Percentiles rank a stretch among this genome's conserved stretches.
These are phyloP conservation scores for Amphichorda felina DNA, from an alignment of 2,329 filamentous ascomycete genomes.

Conservation along the genomic window DNA sequence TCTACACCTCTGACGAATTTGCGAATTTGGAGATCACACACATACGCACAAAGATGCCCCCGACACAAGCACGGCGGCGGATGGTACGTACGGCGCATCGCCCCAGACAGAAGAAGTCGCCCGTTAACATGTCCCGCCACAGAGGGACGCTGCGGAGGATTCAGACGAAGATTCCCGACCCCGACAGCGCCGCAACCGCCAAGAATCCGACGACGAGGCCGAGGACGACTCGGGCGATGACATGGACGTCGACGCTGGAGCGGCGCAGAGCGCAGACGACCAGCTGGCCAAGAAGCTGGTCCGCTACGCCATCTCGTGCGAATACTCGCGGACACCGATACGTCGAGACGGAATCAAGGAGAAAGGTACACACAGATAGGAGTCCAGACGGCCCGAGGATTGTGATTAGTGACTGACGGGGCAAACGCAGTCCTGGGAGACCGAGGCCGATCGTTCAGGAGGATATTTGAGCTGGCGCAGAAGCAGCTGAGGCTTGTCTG, in stretches of 20 bases:
- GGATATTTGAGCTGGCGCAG: slow-evolving; percentile 69
- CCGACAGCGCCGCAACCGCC: slow-evolving; percentile 16
- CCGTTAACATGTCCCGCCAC: not conserved
- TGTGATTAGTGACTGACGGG: not conserved
- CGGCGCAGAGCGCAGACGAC: slow-evolving; percentile 28
- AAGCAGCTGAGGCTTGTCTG: slow-evolving; percentile 57
- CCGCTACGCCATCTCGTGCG: slow-evolving; percentile 55
- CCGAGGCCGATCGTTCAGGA: slow-evolving; percentile 58
- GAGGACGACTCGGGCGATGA: slow-evolving; percentile 21
- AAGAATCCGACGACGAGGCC: slow-evolving; percentile 17
- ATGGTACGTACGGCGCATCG: slow-evolving; percentile 13
- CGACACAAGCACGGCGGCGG: slow-evolving; percentile 17
- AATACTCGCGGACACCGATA: slow-evolving; percentile 49
- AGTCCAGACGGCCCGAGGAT: not conserved
- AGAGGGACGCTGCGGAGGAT: slow-evolving; percentile 8
- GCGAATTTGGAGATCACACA: too few species aligned
- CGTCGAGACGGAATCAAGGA: slow-evolving; percentile 51
- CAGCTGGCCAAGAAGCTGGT: slow-evolving; percentile 54
- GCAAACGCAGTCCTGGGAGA: slow-evolving; percentile 55
- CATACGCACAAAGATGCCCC: slow-evolving; percentile 23
- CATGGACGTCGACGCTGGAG: slow-evolving; percentile 16
- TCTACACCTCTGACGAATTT: too few species aligned
- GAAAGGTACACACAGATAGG: slow-evolving; percentile 34
- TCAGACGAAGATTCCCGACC: slow-evolving; percentile 17
- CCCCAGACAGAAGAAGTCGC: too few species aligned